A percentile compares a stretch with the other conserved stretches of the same genome.
Evolutionary conservation across 257 asterid species (phyloP).

Genomic region (Lavandula angustifolia): DNA sequence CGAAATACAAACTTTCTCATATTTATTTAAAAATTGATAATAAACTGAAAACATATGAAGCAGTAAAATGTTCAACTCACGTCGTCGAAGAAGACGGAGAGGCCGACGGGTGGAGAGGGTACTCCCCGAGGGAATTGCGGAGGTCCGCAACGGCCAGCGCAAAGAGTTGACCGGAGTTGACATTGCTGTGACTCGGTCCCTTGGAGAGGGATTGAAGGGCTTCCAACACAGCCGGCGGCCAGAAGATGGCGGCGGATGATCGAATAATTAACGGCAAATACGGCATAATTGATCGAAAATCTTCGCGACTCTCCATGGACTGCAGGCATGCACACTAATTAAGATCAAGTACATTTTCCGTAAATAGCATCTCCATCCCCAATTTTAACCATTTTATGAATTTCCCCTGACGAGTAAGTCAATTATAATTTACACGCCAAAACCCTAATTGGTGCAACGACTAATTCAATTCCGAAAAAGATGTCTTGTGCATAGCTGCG

Average conservation of each 20-base stretch:
- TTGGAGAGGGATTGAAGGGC: conserved; percentile 69
- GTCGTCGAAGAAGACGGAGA: conserved; percentile 73
- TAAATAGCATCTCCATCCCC: not conserved
- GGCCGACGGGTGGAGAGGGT: conserved; percentile 46
- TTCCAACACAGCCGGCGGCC: conserved; percentile 67
- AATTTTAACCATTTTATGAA: not conserved
- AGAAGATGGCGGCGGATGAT: conserved; percentile 59
- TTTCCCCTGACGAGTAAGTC: not conserved
- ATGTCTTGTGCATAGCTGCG: not conserved
- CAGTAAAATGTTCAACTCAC: conserved; percentile 37
- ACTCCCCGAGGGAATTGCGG: conserved; percentile 50
- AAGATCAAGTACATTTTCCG: conserved; percentile 1
- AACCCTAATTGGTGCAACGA: not conserved
- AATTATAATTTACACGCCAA: not conserved
- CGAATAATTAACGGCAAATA: conserved; percentile 57
- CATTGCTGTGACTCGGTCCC: conserved; percentile 74
- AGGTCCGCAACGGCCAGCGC: conserved; percentile 66
- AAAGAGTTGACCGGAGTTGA: conserved; percentile 65
- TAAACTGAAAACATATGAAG: not conserved
- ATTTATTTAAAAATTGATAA: not conserved
- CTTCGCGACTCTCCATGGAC: conserved; percentile 36
- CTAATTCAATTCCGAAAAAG: not conserved
- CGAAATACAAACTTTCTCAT: not conserved
- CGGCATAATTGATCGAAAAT: conserved; percentile 55
- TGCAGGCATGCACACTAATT: not conserved